These are phyloP conservation scores for Penicillium psychrosexuale DNA, from an alignment of 2,329 filamentous ascomycete species.

Conservation along the genomic window DNA sequence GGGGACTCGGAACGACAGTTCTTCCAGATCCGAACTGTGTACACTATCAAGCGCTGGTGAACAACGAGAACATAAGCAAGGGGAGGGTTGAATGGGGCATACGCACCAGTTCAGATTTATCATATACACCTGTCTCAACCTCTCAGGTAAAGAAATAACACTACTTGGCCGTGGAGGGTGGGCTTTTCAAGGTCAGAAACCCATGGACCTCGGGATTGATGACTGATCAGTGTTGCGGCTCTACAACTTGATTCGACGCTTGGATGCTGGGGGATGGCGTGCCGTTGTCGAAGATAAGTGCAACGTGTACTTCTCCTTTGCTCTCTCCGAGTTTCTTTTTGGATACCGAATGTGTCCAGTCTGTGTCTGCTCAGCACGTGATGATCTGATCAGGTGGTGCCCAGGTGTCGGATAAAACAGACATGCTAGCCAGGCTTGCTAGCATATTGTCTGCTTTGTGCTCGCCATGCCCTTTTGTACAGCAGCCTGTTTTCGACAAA, in stretches of 20 bases:
- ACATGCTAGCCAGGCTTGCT: background rate
- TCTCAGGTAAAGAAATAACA: background rate
- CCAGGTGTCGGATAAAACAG: background rate
- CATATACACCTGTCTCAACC: conserved; percentile 1
- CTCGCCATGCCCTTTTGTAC: conserved; percentile 4
- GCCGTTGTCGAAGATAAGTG: conserved; percentile 7
- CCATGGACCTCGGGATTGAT: conserved; percentile 4
- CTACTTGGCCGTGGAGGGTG: conserved; percentile 1
- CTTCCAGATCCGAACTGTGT: conserved; percentile 27
- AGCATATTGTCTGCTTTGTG: background rate
- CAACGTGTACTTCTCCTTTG: background rate
- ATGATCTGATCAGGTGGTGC: background rate
- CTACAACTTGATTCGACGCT: conserved; percentile 19
- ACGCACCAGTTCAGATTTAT: conserved; percentile 15
- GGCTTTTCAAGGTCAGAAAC: background rate
- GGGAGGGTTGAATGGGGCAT: conserved; percentile 11
- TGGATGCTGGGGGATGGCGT: conserved; percentile 4
- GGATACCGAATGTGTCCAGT: background rate
- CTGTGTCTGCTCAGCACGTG: background rate
- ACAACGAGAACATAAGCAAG: conserved; percentile 17
- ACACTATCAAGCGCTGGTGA: conserved; percentile 6
- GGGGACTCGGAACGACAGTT: conserved; percentile 30
- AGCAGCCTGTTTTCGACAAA: conserved; percentile 7
- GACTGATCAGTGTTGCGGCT: conserved; percentile 14
- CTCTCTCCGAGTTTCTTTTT: background rate